Evolutionary conservation across 805 yeast species (phyloP).

Genomic region (Candida golubevii): DNA sequence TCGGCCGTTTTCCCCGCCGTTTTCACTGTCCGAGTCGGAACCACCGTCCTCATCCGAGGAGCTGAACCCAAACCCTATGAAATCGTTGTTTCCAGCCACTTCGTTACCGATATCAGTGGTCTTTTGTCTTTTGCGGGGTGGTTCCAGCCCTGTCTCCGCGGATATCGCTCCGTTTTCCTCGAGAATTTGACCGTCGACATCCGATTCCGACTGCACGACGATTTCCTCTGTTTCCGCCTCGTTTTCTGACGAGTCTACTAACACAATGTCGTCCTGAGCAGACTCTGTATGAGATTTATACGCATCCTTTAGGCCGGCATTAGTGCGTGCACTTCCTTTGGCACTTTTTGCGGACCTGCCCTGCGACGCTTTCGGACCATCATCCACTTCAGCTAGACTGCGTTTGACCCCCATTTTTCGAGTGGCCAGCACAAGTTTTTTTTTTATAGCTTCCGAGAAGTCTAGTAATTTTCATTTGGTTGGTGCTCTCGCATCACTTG

Average conservation of each 20-base stretch:
- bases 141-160: slow-evolving; percentile 2
- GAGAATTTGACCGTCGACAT: background rate
- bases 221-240: slow-evolving; percentile 17
- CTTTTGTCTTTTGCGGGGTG: slow-evolving; percentile 11
- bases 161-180: background rate
- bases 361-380: too few relatives aligned
- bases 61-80: slow-evolving; percentile 51
- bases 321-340: too few relatives aligned
- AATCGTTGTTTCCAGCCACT: slow-evolving; percentile 45
- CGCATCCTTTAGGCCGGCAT: too few relatives aligned
- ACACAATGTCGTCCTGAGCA: slow-evolving; percentile 20
- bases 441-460: too few relatives aligned
- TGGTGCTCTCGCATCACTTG: too few relatives aligned
- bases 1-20: slow-evolving; percentile 27
- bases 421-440: too few relatives aligned
- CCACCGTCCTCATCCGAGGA: slow-evolving; percentile 38
- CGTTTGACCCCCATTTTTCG: too few relatives aligned
- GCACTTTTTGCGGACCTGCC: too few relatives aligned
- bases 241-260: slow-evolving; percentile 28
- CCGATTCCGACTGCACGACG: slow-evolving; percentile 22
- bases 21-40: slow-evolving; percentile 11
- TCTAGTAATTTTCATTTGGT: too few relatives aligned
- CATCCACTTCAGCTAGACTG: too few relatives aligned
- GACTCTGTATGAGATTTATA: too few relatives aligned
- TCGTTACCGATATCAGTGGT: slow-evolving; percentile 25